Percentiles rank a stretch among this genome's conserved stretches.
phyloP scores from a whole-genome alignment of 805 yeast species.

The Yarrowia yakushimensis region DNA sequence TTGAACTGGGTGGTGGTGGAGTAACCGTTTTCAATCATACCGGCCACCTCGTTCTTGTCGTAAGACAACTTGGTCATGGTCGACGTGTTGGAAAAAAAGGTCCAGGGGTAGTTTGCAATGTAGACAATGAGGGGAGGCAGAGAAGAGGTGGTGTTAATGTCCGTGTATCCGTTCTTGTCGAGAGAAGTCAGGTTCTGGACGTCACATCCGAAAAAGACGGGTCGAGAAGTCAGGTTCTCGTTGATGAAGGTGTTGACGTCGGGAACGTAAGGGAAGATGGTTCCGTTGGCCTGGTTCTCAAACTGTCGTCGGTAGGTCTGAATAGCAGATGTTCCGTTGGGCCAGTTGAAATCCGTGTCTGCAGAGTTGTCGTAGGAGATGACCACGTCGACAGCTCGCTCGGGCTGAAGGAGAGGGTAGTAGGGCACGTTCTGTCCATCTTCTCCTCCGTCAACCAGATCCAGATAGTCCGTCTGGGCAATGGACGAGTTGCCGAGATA shows the following conservation, averaged over 20 bases:
- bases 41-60: slow-evolving; percentile 51
- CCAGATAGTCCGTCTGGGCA: slow-evolving; percentile 41
- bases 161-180: slow-evolving; percentile 37
- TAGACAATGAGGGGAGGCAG: slow-evolving; percentile 74
- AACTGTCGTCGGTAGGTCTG: slow-evolving; percentile 60
- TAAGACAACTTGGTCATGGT: slow-evolving; percentile 62
- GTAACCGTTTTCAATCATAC: slow-evolving; percentile 70
- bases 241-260: slow-evolving; percentile 58
- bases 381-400: slow-evolving; percentile 58
- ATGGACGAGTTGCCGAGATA: slow-evolving; percentile 41
- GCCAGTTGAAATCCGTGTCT: slow-evolving; percentile 39
- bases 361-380: slow-evolving; percentile 47
- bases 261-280: slow-evolving; percentile 79
- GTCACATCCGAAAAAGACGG: slow-evolving; percentile 83
- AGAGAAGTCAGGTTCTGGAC: slow-evolving; percentile 57
- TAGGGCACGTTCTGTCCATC: slow-evolving; percentile 64
- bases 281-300: slow-evolving; percentile 48
- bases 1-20: slow-evolving; percentile 64
- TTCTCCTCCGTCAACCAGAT: slow-evolving; percentile 72
- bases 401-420: slow-evolving; percentile 58
- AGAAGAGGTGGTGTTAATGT: slow-evolving; percentile 31
- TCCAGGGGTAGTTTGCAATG: slow-evolving; percentile 67
- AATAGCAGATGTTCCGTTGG: slow-evolving; percentile 51
- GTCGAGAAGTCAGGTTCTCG: slow-evolving; percentile 59
- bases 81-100: slow-evolving; percentile 65